Base-by-base conservation (phyloP, 495 filamentous ascomycete genomes). In the Xylaria palmicola region DNA sequence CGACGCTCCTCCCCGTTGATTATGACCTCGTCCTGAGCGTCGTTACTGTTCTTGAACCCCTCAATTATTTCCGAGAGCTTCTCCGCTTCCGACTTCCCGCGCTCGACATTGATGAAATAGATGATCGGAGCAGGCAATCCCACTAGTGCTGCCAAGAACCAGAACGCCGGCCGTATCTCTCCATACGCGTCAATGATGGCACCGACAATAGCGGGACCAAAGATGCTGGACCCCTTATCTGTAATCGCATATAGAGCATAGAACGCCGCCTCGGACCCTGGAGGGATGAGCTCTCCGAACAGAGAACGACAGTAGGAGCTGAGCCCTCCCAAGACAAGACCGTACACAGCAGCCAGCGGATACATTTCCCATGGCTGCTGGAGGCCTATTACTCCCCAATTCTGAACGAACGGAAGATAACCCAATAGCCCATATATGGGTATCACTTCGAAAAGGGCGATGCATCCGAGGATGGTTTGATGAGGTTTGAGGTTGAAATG, bases 291-390 rank as follows among this genome's bases (percentile, higher is more conserved):
- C 71, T 97, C 91, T 22, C 92, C 93, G 68, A 88, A 98, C 40
- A 98, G 81, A 67, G 90, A 93, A 13, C 94, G 89, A 67, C 94
- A 98, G 72, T 98, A 96, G 19, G 89, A 90, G 37, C 88, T 91
- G n/a, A 98, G 75, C 0, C 94, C 94, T 15, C 93, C 94, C 53
- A 98, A 86, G 3, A 97, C 92, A 56, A 98, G 84, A 2, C 94
- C 94, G 68, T 97, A 98, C 45, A 98, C 83, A 6, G 88, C 89
- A 0, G 91, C 92, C 2, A 98, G 77, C 3, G 91, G 90, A 70
- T 94, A 98, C 92, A 98, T 97, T 70, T 98, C 94, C 91, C 92
- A 96, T 10, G 89, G 89, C 65, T 92, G 88, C 67, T 96, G 93
- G 26, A 98, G 81, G 4, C 94, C 94, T 34, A 93, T 77, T 12